Evolutionary conservation across 2,329 filamentous ascomycete genomes (phyloP).

Genomic region (Scopulariopsis brevicaulis): DNA sequence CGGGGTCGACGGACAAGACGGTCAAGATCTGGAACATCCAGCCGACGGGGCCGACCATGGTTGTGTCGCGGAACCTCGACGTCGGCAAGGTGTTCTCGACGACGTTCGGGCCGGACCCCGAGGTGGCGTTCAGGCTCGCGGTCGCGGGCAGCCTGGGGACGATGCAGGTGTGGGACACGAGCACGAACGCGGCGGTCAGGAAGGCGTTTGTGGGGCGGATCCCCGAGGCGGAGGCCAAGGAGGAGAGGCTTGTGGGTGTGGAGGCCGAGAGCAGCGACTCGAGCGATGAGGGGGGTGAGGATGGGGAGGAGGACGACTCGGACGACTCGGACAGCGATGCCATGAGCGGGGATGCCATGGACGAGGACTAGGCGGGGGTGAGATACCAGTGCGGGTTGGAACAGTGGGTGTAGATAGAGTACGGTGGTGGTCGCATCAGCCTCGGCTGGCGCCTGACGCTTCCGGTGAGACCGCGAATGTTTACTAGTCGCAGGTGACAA

Average conservation of each 20-base stretch:
- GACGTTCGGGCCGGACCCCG: conserved; percentile 76
- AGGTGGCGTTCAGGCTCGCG: conserved; percentile 84
- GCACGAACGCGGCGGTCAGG: conserved; percentile 81
- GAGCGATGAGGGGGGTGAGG: conserved; percentile 48
- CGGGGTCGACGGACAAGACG: conserved; percentile 85
- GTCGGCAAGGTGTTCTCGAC: conserved; percentile 93
- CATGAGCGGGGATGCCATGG: conserved; percentile 11
- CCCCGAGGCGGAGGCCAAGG: conserved; percentile 43
- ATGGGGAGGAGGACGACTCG: conserved; percentile 22
- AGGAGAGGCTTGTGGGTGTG: conserved; percentile 70
- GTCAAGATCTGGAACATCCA: conserved; percentile 96
- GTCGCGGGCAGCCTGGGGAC: conserved; percentile 91
- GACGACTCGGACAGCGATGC: conserved; percentile 34
- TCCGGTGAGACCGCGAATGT: not conserved
- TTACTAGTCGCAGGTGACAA: not conserved
- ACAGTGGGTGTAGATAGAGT: too few species aligned
- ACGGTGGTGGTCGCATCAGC: not conserved
- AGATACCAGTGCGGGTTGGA: not conserved
- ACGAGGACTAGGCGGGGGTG: conserved; percentile 25
- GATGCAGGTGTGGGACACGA: conserved; percentile 92
- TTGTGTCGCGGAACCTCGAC: conserved; percentile 82
- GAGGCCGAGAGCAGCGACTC: conserved; percentile 57
- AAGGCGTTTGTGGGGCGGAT: conserved; percentile 65
- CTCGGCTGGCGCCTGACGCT: not conserved
- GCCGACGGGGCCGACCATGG: conserved; percentile 71